Conservation (phyloP, 2,329 filamentous ascomycete genomes). For the Didymella glomerata region DNA sequence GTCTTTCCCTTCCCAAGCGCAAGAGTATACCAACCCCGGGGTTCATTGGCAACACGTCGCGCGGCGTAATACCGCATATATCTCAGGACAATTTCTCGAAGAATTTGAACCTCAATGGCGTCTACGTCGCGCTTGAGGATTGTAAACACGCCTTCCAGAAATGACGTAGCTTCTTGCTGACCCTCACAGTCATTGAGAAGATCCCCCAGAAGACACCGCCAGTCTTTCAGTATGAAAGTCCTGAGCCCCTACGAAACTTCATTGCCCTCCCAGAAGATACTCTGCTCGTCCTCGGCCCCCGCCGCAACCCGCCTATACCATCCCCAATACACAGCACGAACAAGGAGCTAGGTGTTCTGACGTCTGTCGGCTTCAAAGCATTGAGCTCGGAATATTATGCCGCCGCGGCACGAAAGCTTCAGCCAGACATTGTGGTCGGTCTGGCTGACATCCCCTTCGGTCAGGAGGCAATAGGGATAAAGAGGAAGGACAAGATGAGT, state of each 20-base stretch:
- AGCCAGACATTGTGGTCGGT: conserved; percentile 81
- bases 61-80: conserved; percentile 86
- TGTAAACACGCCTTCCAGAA: conserved; percentile 68
- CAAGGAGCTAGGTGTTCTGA: conserved; percentile 77
- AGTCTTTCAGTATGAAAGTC: conserved; percentile 60
- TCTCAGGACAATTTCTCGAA: conserved; percentile 81
- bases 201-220: conserved; percentile 58
- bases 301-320: conserved; percentile 77
- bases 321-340: conserved; percentile 74
- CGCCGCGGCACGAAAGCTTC: conserved; percentile 69
- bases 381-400: conserved; percentile 75
- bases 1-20: conserved; percentile 68
- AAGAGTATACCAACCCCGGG: conserved; percentile 81
- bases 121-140: conserved; percentile 89
- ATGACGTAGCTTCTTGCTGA: conserved; percentile 47
- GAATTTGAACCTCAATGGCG: conserved; percentile 70
- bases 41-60: conserved; percentile 80
- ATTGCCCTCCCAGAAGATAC: conserved; percentile 73
- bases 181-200: conserved; percentile 68
- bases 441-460: conserved; percentile 76
- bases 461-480: conserved; percentile 66
- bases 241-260: conserved; percentile 74
- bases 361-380: conserved; percentile 83
- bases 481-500: conserved; percentile 82
- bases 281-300: conserved; percentile 76